A percentile compares a stretch with the other conserved stretches of the same genome.
Conservation (phyloP, 2,329 filamentous ascomycete genomes). For the Trichoderma oligosporum region DNA sequence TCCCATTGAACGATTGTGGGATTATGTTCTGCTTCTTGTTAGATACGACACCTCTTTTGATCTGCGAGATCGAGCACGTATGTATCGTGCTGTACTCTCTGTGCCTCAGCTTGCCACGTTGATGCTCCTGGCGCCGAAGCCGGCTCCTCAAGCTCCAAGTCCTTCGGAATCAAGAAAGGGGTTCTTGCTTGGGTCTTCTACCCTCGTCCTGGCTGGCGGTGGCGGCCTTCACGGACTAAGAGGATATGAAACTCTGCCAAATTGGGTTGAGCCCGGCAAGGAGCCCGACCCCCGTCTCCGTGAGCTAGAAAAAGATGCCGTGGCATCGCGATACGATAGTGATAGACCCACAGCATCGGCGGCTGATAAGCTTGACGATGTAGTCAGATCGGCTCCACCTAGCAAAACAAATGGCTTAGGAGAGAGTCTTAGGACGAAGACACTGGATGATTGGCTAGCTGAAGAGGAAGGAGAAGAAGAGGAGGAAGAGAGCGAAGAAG, state of each 20-base stretch:
- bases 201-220: constrained; percentile 75
- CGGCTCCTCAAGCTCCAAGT: constrained; percentile 83
- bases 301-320: constrained; percentile 47
- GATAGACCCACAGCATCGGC: constrained; percentile 49
- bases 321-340: constrained; percentile 32
- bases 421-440: constrained; percentile 64
- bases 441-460: constrained; percentile 87
- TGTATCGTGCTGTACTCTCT: constrained; percentile 80
- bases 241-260: constrained; percentile 75
- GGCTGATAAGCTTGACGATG: constrained; percentile 60
- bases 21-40: constrained; percentile 77
- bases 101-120: constrained; percentile 85
- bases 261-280: constrained; percentile 75
- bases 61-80: constrained; percentile 81
- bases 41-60: constrained; percentile 95
- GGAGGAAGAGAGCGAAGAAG: constrained; percentile 51
- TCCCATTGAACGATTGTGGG: constrained; percentile 73
- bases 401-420: constrained; percentile 47
- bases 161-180: constrained; percentile 79
- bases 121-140: constrained; percentile 89
- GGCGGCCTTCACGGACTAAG: constrained; percentile 68
- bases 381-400: constrained; percentile 37
- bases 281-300: constrained; percentile 76
- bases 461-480: constrained; percentile 62
- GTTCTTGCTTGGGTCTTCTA: constrained; percentile 77